Conservation (phyloP, 2,329 filamentous ascomycete genomes). For the Fusarium sp. region DNA sequence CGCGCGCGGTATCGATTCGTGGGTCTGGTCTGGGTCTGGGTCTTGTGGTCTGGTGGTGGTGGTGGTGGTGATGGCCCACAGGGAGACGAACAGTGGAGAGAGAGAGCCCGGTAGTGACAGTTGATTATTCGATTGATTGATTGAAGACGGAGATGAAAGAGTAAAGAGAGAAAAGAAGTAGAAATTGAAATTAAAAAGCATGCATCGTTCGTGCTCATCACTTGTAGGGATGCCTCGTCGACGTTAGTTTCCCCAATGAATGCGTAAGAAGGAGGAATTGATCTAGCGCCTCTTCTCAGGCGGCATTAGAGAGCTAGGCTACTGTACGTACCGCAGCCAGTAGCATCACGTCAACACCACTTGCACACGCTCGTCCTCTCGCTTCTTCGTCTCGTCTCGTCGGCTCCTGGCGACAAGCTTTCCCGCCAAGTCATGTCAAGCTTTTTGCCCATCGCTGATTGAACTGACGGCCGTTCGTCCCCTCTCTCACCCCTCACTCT, state of each 20-base stretch:
- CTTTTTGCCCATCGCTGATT: constrained; percentile 17
- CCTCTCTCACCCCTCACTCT: neutral
- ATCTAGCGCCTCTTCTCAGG: neutral
- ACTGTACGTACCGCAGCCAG: neutral
- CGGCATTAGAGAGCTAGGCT: neutral
- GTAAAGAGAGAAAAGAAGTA: neutral
- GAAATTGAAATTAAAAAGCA: constrained; percentile 4
- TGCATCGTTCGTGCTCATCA: neutral
- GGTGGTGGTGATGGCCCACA: neutral
- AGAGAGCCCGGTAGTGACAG: neutral
- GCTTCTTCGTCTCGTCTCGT: neutral
- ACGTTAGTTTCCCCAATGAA: neutral
- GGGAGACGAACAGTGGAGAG: neutral
- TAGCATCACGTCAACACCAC: neutral
- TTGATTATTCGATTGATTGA: neutral
- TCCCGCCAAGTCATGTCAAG: constrained; percentile 29
- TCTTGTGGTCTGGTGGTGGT: neutral
- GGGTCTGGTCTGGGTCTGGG: neutral
- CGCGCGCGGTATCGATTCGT: neutral
- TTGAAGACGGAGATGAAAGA: neutral
- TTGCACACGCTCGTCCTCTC: neutral
- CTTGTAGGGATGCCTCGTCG: neutral
- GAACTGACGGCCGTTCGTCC: neutral
- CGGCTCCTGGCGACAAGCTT: constrained; percentile 29
- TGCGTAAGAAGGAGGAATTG: neutral